Percentiles rank a stretch among this genome's conserved stretches.
These are phyloP conservation scores for Hericium coralloides DNA, from an alignment of 768 basidiomycete genomes.

Conservation along the genomic window DNA sequence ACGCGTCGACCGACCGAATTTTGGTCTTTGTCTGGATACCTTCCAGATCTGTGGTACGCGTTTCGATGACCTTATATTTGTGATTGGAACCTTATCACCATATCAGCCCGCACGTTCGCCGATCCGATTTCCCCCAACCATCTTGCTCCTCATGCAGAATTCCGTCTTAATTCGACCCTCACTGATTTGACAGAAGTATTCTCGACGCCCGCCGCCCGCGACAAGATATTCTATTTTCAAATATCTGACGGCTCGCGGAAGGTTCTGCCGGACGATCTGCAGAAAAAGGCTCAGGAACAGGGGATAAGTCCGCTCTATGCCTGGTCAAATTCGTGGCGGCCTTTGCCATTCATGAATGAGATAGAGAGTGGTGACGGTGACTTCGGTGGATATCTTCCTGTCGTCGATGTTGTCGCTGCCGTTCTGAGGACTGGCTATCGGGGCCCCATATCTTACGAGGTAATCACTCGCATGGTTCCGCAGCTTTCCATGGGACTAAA, in stretches of 20 bases:
- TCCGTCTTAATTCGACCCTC: constrained; percentile 15
- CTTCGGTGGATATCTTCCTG: constrained; percentile 19
- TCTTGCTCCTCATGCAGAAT: constrained; percentile 8
- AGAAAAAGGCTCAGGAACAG: constrained; percentile 13
- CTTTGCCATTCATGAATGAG: constrained; percentile 19
- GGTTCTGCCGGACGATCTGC: constrained; percentile 12
- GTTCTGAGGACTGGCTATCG: constrained; percentile 21
- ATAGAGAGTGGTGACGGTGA: constrained; percentile 5
- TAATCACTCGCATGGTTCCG: background rate
- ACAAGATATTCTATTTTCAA: constrained; percentile 25
- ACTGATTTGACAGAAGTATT: constrained; percentile 14
- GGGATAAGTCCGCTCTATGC: constrained; percentile 19
- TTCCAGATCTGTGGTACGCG: constrained; percentile 23
- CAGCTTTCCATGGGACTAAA: background rate
- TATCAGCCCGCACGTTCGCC: constrained; percentile 19
- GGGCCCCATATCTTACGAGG: constrained; percentile 24
- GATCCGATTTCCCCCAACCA: constrained; percentile 14
- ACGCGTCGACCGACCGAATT: constrained; percentile 21
- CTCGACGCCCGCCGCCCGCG: constrained; percentile 10
- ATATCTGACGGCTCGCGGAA: constrained; percentile 22
- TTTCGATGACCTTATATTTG: background rate
- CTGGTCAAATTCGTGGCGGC: constrained; percentile 22
- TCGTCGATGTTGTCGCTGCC: constrained; percentile 19
- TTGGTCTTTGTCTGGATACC: constrained; percentile 24
- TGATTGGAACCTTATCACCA: background rate